Evolutionary conservation across 2,329 filamentous ascomycete genomes (phyloP), one percentile per base, ranked within the genome.

Genomic region (Diaporthe citrichinensis): DNA sequence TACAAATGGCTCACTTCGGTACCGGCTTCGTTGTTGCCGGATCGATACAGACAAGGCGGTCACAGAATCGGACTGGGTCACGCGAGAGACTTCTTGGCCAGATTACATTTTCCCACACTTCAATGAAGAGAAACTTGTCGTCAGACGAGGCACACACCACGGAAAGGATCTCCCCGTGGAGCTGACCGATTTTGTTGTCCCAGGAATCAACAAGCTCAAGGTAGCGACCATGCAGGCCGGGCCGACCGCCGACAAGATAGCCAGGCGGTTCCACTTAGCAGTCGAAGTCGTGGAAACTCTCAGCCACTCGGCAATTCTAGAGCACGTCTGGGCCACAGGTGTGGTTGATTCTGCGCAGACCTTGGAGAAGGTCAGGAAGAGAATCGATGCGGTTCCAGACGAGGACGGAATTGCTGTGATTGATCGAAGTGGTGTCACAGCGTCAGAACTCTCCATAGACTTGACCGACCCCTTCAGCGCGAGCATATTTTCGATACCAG

Each of bases 131-230:
- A 85, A 91, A 15, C 82, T 95, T 23, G 85, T 87, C 34, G 82
- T 91, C 14, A 90, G 93, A 55, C 90, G 93, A 39, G 95, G 94
- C 79, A 82, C 90, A 1, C 92, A 97, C 77, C 90, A 96, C 80
- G 92, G 92, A 15, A 94, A 92, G 78, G 94, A 97, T 79, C 83
- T 95, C 12, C 92, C 96, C 0, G 86, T 94, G 8, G 95, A 98
- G 78, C 85, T 98, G 34, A 95, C 95, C 0, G 82, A 90, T 14
- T 76, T 84, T 28, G 78, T 97, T 7, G 81, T 80, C 12, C 78
- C 84, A 23, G 95, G 94, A 0, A 80, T 82, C 8, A 98, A 98
- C 79, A 82, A 80, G 0, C 81, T 98, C 3, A 84, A 87, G 6
- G 81, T 96, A 79, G 90, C 79, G 77, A 85, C 85, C 71, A 80